phyloP scores from a whole-genome alignment of 495 filamentous ascomycete species.

The Paragyromitra xinjiangensis region DNA sequence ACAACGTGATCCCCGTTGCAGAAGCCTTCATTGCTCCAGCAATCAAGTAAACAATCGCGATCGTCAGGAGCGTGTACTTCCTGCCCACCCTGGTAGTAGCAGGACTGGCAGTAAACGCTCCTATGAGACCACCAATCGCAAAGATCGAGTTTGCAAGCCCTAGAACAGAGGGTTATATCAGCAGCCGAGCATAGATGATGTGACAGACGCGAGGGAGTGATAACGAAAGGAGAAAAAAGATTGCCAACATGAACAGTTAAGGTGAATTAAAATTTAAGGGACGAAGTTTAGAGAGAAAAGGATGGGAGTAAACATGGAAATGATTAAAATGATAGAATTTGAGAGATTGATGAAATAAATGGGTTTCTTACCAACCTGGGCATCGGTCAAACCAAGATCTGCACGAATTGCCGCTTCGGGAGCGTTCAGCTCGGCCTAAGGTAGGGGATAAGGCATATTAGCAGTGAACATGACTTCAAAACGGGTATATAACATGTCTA shows the following conservation, averaged over 20 bases:
- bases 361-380: slow-evolving; percentile 65
- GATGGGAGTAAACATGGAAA: slow-evolving; percentile 38
- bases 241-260: not conserved
- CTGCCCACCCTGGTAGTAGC: slow-evolving; percentile 77
- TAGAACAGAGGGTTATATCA: slow-evolving; percentile 23
- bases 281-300: slow-evolving; percentile 60
- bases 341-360: slow-evolving; percentile 33
- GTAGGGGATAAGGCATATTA: slow-evolving; percentile 11
- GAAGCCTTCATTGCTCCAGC: slow-evolving; percentile 79
- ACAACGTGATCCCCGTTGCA: slow-evolving; percentile 70
- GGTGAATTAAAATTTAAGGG: not conserved
- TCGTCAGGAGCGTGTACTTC: slow-evolving; percentile 72
- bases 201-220: not conserved
- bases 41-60: slow-evolving; percentile 76
- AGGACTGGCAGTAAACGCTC: slow-evolving; percentile 80
- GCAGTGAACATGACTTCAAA: slow-evolving; percentile 3
- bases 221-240: not conserved
- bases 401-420: slow-evolving; percentile 83
- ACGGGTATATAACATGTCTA: slow-evolving; percentile 10
- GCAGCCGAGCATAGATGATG: not conserved
- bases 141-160: slow-evolving; percentile 82
- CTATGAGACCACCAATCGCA: slow-evolving; percentile 86
- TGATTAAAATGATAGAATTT: slow-evolving; percentile 21
- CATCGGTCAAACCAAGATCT: slow-evolving; percentile 63
- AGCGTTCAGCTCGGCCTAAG: slow-evolving; percentile 90